A percentile compares a stretch with the other conserved stretches of the same genome.
Evolutionary conservation across 164 flowering plant genomes (phyloP).

Genomic region (Vitis rotundifolia): DNA sequence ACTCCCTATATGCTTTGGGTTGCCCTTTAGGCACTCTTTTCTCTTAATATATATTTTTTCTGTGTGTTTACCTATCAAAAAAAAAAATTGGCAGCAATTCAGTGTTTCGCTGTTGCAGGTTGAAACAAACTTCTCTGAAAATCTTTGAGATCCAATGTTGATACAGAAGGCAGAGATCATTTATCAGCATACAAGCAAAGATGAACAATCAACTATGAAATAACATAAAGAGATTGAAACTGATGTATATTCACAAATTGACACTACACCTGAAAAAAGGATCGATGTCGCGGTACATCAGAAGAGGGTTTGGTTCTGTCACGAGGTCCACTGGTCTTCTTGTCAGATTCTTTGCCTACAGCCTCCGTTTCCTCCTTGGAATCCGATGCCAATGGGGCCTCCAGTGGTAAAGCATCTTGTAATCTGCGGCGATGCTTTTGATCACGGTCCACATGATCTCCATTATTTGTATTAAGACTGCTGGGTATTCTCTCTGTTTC

Average conservation of each 20-base stretch:
- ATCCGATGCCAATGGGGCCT: constrained; percentile 38
- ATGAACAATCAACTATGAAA: not conserved
- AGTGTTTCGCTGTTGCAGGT: not conserved
- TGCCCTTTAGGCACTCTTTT: too few species aligned
- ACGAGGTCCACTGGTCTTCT: constrained; percentile 28
- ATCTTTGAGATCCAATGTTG: not conserved
- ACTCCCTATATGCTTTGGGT: too few species aligned
- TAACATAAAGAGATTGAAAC: not conserved
- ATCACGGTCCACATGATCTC: constrained; percentile 36
- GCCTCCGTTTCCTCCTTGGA: constrained; percentile 33
- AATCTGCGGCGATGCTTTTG: constrained; percentile 46
- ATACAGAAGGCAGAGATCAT: not conserved
- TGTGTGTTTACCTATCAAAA: too few species aligned
- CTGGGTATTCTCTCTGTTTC: constrained; percentile 50
- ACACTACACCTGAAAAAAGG: constrained; percentile 63
- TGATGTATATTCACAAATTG: not conserved
- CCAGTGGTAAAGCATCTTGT: constrained; percentile 63
- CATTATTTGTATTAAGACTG: constrained; percentile 29
- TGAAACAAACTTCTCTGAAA: not conserved
- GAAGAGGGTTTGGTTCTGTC: constrained; percentile 38
- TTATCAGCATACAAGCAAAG: not conserved
- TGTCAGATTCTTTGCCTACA: constrained; percentile 34
- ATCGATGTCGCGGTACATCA: constrained; percentile 48
- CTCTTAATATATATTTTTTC: too few species aligned
- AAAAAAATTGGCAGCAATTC: not conserved